These are phyloP conservation scores for Spirogloea muscicola DNA, from an alignment of 139 green algal species.

Conservation along the genomic window DNA sequence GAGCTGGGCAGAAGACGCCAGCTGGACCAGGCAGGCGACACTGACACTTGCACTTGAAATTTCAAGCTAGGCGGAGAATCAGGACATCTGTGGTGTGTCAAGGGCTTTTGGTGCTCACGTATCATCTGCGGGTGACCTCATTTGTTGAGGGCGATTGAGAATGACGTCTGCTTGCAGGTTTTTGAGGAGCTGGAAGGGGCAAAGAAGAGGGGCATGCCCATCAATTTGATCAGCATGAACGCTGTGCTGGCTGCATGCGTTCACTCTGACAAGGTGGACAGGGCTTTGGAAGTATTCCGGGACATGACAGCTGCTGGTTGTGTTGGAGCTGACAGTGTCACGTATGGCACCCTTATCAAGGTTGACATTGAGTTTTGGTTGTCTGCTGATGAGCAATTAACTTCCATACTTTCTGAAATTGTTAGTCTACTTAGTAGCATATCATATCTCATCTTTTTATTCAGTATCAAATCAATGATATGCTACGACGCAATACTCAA, in stretches of 20 bases:
- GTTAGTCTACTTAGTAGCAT: neutral
- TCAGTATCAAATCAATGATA: too few relatives aligned
- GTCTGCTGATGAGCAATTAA: neutral
- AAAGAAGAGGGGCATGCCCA: neutral
- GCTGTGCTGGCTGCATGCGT: constrained; percentile 36
- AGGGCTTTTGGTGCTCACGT: too few relatives aligned
- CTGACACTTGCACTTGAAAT: too few relatives aligned
- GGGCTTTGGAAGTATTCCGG: constrained; percentile 24
- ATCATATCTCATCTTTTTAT: too few relatives aligned
- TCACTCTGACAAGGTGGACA: constrained; percentile 32
- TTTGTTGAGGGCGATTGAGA: neutral
- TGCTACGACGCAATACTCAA: too few relatives aligned
- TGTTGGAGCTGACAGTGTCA: constrained; percentile 24
- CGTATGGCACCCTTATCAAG: constrained; percentile 48
- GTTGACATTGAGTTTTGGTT: constrained; percentile 6
- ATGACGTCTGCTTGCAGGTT: constrained; percentile 10
- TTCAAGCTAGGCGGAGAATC: too few relatives aligned
- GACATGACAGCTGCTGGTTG: constrained; percentile 22
- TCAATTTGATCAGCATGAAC: constrained; percentile 46
- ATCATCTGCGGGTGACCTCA: neutral
- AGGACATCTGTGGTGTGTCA: too few relatives aligned
- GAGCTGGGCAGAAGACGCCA: constrained; percentile 29
- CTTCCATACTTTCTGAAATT: neutral
- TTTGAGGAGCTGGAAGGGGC: constrained; percentile 23
- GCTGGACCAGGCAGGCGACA: constrained; percentile 46